phyloP scores from a whole-genome alignment of 2,329 filamentous ascomycete genomes.

The Drechslerella stenobrocha region DNA sequence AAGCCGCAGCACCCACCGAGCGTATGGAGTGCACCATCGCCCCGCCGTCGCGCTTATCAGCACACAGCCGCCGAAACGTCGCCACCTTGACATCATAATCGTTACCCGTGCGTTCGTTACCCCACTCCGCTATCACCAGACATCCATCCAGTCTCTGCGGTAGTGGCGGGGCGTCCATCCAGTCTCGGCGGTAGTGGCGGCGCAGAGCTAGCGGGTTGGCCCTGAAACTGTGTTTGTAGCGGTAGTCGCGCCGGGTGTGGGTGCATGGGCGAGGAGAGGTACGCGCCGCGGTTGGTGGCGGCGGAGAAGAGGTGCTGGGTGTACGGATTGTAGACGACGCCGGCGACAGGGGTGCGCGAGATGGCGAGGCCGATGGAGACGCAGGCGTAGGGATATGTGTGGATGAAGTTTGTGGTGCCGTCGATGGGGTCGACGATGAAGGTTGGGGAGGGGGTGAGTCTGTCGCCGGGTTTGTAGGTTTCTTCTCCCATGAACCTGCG shows the following conservation, averaged over 20 bases:
- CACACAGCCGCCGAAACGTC: constrained; percentile 60
- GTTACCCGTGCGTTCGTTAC: constrained; percentile 62
- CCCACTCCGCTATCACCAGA: constrained; percentile 66
- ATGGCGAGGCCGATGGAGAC: constrained; percentile 65
- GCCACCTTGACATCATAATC: constrained; percentile 64
- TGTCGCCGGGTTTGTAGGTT: constrained; percentile 63
- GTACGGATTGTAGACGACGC: constrained; percentile 67
- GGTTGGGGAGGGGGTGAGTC: constrained; percentile 61
- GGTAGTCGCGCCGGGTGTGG: constrained; percentile 16
- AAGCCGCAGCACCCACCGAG: constrained; percentile 63
- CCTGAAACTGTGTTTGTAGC: neutral
- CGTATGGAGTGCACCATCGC: constrained; percentile 66
- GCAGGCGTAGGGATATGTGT: constrained; percentile 63
- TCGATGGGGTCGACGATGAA: constrained; percentile 69
- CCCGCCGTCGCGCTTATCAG: constrained; percentile 61
- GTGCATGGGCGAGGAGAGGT: constrained; percentile 52
- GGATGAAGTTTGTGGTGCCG: constrained; percentile 69
- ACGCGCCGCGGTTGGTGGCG: constrained; percentile 63
- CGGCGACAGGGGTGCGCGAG: constrained; percentile 60
- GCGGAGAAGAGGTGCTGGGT: constrained; percentile 62
- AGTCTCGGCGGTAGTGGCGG: constrained; percentile 60
- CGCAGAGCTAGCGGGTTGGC: constrained; percentile 30
- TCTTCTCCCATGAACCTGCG: constrained; percentile 63
- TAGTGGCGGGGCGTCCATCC: constrained; percentile 50
- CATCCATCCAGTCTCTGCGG: constrained; percentile 59